Percentiles rank a stretch among this genome's conserved stretches.
Evolutionary conservation across 495 filamentous ascomycete species (phyloP).

Genomic region (Aspergillus conjunctus): DNA sequence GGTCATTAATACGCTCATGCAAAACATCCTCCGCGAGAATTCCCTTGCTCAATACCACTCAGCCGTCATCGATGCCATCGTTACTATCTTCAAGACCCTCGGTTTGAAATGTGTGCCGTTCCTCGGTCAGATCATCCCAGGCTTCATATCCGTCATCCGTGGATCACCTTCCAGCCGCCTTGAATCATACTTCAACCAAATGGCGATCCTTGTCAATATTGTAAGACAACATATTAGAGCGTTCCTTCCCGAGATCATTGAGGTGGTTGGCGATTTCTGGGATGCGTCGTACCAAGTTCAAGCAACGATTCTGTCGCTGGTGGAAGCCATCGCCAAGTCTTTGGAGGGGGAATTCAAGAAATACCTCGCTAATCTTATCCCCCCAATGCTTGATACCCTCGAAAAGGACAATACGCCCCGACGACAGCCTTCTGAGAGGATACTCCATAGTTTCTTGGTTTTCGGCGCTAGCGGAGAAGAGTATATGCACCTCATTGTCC

Average conservation of each 20-base stretch:
- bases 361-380: constrained; percentile 83
- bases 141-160: constrained; percentile 83
- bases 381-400: constrained; percentile 90
- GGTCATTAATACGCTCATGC: constrained; percentile 91
- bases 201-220: constrained; percentile 89
- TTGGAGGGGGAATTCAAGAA: constrained; percentile 97
- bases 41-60: constrained; percentile 89
- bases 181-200: constrained; percentile 95
- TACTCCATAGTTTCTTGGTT: constrained; percentile 91
- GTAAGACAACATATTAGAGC: constrained; percentile 94
- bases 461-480: constrained; percentile 97
- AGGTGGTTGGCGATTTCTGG: constrained; percentile 86
- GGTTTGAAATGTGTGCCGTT: constrained; percentile 95
- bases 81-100: constrained; percentile 96
- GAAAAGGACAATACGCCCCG: constrained; percentile 77
- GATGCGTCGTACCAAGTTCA: constrained; percentile 72
- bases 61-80: constrained; percentile 95
- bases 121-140: constrained; percentile 88
- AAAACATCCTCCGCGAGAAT: constrained; percentile 81
- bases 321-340: constrained; percentile 90
- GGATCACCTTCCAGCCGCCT: constrained; percentile 70
- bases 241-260: constrained; percentile 80
- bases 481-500: constrained; percentile 99
- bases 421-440: constrained; percentile 78
- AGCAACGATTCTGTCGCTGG: constrained; percentile 83